Percentiles rank a stretch among this genome's conserved stretches.
Conservation (phyloP, 2,329 filamentous ascomycete genomes). For the Ophiostoma triangulosporum region DNA sequence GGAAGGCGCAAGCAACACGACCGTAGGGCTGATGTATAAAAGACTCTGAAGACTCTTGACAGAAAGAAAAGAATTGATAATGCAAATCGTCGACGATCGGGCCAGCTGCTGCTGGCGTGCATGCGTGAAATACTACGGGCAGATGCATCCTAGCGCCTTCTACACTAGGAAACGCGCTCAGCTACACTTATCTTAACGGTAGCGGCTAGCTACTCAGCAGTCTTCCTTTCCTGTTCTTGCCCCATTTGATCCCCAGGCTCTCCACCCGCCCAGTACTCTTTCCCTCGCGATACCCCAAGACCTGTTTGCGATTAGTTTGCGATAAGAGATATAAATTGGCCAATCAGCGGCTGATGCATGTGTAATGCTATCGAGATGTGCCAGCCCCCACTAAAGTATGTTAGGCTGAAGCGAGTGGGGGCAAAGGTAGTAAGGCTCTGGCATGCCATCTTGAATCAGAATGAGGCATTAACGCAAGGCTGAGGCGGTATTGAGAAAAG, state of each 20-base stretch:
- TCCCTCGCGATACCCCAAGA: neutral
- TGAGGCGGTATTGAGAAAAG: neutral
- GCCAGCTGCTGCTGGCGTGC: too few species aligned
- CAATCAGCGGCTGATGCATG: slow-evolving; percentile 10
- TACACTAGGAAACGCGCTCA: too few species aligned
- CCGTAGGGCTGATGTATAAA: neutral
- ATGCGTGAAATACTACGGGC: too few species aligned
- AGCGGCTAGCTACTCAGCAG: neutral
- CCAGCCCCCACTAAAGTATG: too few species aligned
- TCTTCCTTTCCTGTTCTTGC: neutral
- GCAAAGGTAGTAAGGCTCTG: neutral
- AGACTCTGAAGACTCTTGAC: neutral
- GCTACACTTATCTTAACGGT: too few species aligned
- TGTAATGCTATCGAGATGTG: slow-evolving; percentile 8
- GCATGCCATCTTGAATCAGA: neutral
- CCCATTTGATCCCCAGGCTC: neutral
- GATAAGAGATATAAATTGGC: slow-evolving; percentile 6
- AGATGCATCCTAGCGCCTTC: too few species aligned
- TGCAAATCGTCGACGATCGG: too few species aligned
- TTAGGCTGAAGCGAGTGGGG: slow-evolving; percentile 1
- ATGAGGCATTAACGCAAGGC: neutral
- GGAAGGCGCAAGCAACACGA: neutral
- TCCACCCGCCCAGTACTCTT: neutral
- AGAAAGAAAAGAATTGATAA: neutral
- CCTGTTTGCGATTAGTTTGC: neutral